Conservation (phyloP, 306 rosid species). For the Spatholobus suberectus region DNA sequence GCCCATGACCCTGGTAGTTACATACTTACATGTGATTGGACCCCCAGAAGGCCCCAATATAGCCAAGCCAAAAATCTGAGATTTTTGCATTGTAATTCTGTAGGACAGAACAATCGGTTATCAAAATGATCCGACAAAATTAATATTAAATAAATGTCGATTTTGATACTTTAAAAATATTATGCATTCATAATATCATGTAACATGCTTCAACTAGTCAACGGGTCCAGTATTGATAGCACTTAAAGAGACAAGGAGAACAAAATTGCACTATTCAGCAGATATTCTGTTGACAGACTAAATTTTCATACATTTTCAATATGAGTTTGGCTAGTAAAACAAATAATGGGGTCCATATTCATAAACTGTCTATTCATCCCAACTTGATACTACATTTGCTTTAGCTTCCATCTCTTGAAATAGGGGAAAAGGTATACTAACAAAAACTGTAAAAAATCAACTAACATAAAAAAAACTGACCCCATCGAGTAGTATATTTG, state of each 20-base stretch:
- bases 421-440: not conserved
- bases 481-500: constrained; percentile 88
- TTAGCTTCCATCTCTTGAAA: constrained; percentile 1
- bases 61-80: constrained; percentile 87
- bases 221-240: not conserved
- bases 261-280: not conserved
- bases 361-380: no score
- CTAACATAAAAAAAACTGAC: constrained; percentile 53
- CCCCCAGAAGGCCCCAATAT: constrained; percentile 81
- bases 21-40: constrained; percentile 80
- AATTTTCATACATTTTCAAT: no score
- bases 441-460: constrained; percentile 1
- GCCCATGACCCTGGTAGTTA: constrained; percentile 84
- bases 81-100: constrained; percentile 83
- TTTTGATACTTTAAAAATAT: constrained; percentile 8
- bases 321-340: not conserved
- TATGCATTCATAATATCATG: not conserved
- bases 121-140: not conserved
- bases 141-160: no score
- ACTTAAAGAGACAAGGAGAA: not conserved
- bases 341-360: constrained; percentile 1
- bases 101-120: not conserved
- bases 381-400: constrained; percentile 23
- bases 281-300: no score
- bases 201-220: constrained; percentile 5